phyloP scores from a whole-genome alignment of 495 filamentous ascomycete species.

The Penicillium crystallinum region DNA sequence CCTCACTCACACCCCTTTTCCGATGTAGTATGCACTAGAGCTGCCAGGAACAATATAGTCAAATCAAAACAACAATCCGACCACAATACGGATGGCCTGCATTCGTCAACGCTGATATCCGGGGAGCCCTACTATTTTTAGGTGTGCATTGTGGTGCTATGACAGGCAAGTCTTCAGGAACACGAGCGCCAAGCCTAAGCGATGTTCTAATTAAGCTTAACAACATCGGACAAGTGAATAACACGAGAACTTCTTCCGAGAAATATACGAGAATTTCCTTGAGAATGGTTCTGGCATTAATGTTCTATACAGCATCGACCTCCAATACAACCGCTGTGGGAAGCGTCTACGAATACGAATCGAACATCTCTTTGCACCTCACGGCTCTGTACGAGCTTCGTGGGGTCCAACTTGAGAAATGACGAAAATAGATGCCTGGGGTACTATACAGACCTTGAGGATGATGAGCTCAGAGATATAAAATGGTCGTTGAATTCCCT shows the following conservation, averaged over 20 bases:
- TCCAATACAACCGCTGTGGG: background rate
- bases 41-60: background rate
- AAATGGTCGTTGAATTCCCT: background rate
- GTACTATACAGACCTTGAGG: background rate
- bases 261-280: background rate
- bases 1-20: background rate
- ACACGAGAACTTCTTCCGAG: background rate
- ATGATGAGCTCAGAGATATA: background rate
- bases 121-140: constrained; percentile 4
- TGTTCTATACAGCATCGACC: background rate
- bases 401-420: background rate
- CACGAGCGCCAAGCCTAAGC: constrained; percentile 4
- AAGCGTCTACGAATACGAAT: background rate
- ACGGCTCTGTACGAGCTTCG: constrained; percentile 1
- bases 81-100: constrained; percentile 1
- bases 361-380: background rate
- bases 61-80: background rate
- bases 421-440: background rate
- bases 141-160: background rate
- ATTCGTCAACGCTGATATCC: background rate
- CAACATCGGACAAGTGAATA: background rate
- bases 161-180: constrained; percentile 1
- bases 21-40: constrained; percentile 1
- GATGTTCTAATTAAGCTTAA: background rate
- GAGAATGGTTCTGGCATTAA: background rate